These are phyloP conservation scores for Medicago lupulina DNA, from an alignment of 306 rosid species.

Conservation along the genomic window DNA sequence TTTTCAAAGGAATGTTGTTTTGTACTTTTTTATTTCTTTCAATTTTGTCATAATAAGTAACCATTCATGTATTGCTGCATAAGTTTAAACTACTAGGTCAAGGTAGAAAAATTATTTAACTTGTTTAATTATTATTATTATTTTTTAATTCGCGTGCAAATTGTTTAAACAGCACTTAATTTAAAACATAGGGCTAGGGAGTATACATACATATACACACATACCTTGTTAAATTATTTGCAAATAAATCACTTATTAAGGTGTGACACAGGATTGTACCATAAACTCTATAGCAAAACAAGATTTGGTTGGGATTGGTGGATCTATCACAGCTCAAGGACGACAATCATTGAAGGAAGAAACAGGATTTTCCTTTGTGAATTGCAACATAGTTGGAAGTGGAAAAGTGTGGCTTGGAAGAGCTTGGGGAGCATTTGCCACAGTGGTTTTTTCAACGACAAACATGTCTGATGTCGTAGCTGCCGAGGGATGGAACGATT, in stretches of 20 bases:
- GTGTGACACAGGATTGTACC: slow-evolving; percentile 57
- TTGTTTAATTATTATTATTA: no score
- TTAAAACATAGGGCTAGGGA: no score
- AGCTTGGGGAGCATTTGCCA: slow-evolving; percentile 79
- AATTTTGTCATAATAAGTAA: no score
- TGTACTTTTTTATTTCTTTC: no score
- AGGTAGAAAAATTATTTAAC: no score
- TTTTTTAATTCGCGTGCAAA: no score
- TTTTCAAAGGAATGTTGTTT: no score
- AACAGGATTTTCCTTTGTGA: slow-evolving; percentile 81
- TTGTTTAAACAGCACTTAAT: no score
- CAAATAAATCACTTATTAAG: neutral
- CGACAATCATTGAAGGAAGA: slow-evolving; percentile 53
- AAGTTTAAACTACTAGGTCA: no score
- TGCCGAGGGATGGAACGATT: slow-evolving; percentile 78
- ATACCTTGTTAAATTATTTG: neutral
- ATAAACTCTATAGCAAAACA: slow-evolving; percentile 63
- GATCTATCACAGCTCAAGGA: slow-evolving; percentile 81
- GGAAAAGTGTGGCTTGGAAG: slow-evolving; percentile 90
- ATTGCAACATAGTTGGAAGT: slow-evolving; percentile 70
- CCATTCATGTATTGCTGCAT: no score
- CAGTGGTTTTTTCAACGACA: slow-evolving; percentile 66
- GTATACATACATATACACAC: no score
- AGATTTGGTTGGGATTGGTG: slow-evolving; percentile 51
- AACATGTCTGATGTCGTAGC: slow-evolving; percentile 70